Conservation (phyloP, 2,329 filamentous ascomycete genomes). For the Colletotrichum sp. region DNA sequence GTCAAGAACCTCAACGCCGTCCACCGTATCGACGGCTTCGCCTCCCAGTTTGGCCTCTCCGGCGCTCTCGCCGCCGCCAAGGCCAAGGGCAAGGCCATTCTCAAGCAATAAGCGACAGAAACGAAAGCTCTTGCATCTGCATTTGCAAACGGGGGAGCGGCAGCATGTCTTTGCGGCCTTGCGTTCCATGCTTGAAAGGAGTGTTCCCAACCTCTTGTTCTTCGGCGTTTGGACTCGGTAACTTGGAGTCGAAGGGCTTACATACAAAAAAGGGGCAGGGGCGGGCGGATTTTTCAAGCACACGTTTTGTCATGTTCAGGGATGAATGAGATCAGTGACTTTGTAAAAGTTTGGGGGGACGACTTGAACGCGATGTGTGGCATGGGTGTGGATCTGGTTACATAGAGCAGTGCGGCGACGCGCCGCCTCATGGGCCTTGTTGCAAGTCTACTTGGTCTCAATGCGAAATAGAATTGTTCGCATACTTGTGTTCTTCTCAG, state of each 20-base stretch:
- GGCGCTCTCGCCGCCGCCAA: conserved; percentile 57
- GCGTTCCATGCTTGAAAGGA: background rate
- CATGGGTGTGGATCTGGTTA: background rate
- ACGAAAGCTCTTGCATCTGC: background rate
- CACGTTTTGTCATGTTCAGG: background rate
- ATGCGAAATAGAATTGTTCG: background rate
- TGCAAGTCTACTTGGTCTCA: background rate
- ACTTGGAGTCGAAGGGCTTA: background rate
- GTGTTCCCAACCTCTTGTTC: background rate
- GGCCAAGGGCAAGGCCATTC: conserved; percentile 26
- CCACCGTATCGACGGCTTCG: conserved; percentile 79
- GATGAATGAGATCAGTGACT: background rate
- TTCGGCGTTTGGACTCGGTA: background rate
- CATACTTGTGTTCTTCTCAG: background rate
- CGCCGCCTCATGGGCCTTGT: background rate
- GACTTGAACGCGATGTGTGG: background rate
- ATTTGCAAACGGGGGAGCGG: background rate
- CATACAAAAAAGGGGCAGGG: background rate
- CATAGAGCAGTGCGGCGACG: background rate
- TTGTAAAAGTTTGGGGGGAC: background rate
- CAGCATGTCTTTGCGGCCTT: background rate
- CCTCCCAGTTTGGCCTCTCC: conserved; percentile 70
- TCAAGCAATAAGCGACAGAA: background rate
- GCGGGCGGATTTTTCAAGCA: background rate
- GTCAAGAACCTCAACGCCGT: conserved; percentile 92